Conservation (phyloP, 768 basidiomycete species). For the Kwoniella sp. region DNA sequence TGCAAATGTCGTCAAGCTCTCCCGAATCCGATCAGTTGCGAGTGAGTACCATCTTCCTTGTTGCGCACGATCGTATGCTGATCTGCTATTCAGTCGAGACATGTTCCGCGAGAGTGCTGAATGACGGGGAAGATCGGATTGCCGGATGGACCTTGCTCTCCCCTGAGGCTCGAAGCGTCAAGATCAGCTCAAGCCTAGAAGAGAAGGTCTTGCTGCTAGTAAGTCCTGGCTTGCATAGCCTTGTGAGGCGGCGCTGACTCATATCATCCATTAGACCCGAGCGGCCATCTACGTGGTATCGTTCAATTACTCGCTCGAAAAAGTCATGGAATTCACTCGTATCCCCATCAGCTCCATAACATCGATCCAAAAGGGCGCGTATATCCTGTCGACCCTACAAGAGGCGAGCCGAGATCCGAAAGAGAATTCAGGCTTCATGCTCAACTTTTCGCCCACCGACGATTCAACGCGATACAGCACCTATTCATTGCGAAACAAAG, state of each 20-base stretch:
- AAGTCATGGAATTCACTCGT: conserved; percentile 85
- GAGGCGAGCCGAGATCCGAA: conserved; percentile 82
- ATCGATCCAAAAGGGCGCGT: conserved; percentile 82
- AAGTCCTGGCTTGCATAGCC: conserved; percentile 47
- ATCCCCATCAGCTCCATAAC: conserved; percentile 81
- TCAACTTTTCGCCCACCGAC: conserved; percentile 74
- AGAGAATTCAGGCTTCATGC: conserved; percentile 84
- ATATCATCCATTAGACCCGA: conserved; percentile 61
- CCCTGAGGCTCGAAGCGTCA: conserved; percentile 73
- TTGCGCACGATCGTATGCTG: background rate
- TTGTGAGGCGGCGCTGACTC: background rate
- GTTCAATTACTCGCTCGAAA: conserved; percentile 89
- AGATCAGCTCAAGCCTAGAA: conserved; percentile 77
- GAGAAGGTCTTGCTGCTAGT: conserved; percentile 91
- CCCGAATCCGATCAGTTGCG: conserved; percentile 86
- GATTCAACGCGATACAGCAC: conserved; percentile 77
- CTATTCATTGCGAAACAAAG: conserved; percentile 76
- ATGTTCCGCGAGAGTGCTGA: conserved; percentile 72
- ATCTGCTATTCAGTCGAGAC: conserved; percentile 81
- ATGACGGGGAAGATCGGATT: conserved; percentile 73
- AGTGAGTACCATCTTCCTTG: conserved; percentile 50
- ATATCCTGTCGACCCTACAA: conserved; percentile 90
- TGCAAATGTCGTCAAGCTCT: conserved; percentile 79
- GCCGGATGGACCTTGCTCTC: conserved; percentile 92
- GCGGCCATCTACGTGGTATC: conserved; percentile 54